Conservation (phyloP, 177 flowering plant genomes). For the Vitis hybrid region DNA sequence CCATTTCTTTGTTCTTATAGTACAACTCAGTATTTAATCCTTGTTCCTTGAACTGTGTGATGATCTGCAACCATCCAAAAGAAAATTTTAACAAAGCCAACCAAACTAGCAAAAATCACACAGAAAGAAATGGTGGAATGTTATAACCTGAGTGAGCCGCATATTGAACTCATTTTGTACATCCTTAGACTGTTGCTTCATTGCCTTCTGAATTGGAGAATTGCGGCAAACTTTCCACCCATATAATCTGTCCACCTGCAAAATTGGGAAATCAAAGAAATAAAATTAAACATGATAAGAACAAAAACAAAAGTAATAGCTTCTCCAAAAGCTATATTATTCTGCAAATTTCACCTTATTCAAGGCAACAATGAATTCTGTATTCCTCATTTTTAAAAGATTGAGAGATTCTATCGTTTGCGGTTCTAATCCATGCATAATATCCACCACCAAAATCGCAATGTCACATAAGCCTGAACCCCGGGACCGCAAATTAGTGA, state of each 20-base stretch:
- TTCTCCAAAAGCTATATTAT: background rate
- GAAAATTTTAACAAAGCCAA: slow-evolving; percentile 4
- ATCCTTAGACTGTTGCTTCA: slow-evolving; percentile 84
- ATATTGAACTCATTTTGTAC: slow-evolving; percentile 74
- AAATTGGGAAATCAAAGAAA: slow-evolving; percentile 10
- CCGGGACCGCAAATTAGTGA: slow-evolving; percentile 87
- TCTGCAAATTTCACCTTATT: slow-evolving; percentile 62
- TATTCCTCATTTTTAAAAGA: slow-evolving; percentile 89
- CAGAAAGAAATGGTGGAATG: background rate
- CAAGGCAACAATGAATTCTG: slow-evolving; percentile 92
- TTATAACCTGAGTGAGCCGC: slow-evolving; percentile 66
- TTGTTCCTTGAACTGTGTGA: slow-evolving; percentile 83
- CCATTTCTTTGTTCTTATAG: slow-evolving; percentile 91
- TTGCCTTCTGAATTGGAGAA: slow-evolving; percentile 74
- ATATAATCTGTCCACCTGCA: slow-evolving; percentile 90
- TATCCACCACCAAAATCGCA: slow-evolving; percentile 96
- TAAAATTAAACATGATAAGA: background rate
- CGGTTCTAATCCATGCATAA: slow-evolving; percentile 98
- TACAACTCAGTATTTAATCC: slow-evolving; percentile 90
- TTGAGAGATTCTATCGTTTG: slow-evolving; percentile 96
- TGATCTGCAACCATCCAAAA: slow-evolving; percentile 40
- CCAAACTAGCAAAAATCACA: background rate
- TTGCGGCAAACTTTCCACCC: slow-evolving; percentile 81
- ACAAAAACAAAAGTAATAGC: slow-evolving; percentile 1
- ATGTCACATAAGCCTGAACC: slow-evolving; percentile 98